Evolutionary conservation across 139 green algal genomes (phyloP).

Genomic region (Eudorina sp.): DNA sequence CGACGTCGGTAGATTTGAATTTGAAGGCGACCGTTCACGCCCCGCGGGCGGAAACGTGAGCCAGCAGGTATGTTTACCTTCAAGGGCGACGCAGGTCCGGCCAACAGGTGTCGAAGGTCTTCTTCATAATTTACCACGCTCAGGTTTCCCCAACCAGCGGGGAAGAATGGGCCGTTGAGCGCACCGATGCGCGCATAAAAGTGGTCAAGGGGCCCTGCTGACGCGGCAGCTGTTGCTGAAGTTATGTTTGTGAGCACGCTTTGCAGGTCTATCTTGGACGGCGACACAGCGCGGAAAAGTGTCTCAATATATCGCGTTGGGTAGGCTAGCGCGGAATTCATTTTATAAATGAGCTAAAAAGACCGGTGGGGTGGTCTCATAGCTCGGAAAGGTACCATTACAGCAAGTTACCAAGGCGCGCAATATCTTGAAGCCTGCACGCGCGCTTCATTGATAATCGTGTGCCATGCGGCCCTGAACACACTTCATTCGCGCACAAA

Average conservation of each 20-base stretch:
- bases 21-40: too few species aligned
- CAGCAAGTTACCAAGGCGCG: too few species aligned
- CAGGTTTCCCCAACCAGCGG: slow-evolving; percentile 32
- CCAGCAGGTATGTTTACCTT: background rate
- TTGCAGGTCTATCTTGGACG: background rate
- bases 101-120: slow-evolving; percentile 44
- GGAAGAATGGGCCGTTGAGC: slow-evolving; percentile 55
- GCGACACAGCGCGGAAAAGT: background rate
- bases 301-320: slow-evolving; percentile 12
- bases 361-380: too few species aligned
- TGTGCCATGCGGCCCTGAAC: too few species aligned
- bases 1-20: background rate
- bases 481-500: too few species aligned
- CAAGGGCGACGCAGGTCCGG: background rate
- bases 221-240: slow-evolving; percentile 9
- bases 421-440: too few species aligned
- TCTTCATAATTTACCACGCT: slow-evolving; percentile 43
- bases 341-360: too few species aligned
- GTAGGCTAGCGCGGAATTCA: background rate
- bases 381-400: too few species aligned
- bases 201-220: slow-evolving; percentile 8
- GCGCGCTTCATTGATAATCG: too few species aligned
- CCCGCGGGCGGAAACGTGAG: too few species aligned
- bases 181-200: slow-evolving; percentile 41
- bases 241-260: slow-evolving; percentile 7